These are phyloP conservation scores for Ciborinia camelliae DNA, from an alignment of 2,329 filamentous ascomycete genomes.

Conservation along the genomic window DNA sequence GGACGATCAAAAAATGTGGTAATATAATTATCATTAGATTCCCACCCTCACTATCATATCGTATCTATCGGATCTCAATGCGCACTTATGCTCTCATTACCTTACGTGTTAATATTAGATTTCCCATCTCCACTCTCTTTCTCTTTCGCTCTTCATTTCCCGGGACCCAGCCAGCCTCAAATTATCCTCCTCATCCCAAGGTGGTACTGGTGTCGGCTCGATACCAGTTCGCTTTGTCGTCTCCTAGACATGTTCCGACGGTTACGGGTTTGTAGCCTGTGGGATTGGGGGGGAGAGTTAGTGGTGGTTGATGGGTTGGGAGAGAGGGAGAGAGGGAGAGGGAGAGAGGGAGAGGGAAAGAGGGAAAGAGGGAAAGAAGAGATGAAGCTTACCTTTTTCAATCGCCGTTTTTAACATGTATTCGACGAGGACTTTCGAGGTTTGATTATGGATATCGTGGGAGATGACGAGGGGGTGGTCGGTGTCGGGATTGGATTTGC, in stretches of 20 bases:
- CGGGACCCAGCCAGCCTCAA: neutral
- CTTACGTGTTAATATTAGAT: no score
- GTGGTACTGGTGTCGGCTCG: constrained; percentile 21
- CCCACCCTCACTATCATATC: neutral
- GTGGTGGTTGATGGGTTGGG: no score
- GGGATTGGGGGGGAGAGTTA: no score
- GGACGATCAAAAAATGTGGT: no score
- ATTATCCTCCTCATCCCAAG: neutral
- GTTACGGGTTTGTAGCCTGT: constrained; percentile 42
- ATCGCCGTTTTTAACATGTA: constrained; percentile 36
- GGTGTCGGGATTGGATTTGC: constrained; percentile 18
- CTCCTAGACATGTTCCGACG: constrained; percentile 45
- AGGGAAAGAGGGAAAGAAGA: no score
- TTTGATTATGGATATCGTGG: constrained; percentile 39
- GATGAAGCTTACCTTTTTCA: constrained; percentile 37
- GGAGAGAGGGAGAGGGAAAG: no score
- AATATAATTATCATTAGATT: neutral
- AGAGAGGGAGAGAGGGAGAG: no score
- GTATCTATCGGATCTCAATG: no score
- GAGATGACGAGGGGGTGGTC: constrained; percentile 42
- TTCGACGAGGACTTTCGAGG: constrained; percentile 33
- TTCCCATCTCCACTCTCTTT: neutral
- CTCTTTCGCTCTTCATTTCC: neutral
- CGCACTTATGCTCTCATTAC: no score
- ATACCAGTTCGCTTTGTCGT: constrained; percentile 43